Conservation (phyloP, 495 filamentous ascomycete species). For the Cladorrhinum samala region DNA sequence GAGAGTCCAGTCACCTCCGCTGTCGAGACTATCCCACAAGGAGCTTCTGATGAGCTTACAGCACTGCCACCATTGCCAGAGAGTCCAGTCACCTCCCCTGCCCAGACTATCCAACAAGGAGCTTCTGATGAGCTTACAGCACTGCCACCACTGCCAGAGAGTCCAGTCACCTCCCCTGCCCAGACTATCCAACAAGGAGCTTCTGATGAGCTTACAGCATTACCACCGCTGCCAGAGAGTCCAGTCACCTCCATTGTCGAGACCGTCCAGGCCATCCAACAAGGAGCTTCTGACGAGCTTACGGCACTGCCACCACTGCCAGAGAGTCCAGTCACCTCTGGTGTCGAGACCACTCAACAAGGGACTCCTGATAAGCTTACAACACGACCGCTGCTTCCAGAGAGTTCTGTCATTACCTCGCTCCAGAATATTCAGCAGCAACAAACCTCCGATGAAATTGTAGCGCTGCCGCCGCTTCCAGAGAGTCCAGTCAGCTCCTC, state of each 20-base stretch:
- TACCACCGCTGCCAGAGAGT: not conserved
- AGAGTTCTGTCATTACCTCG: too few relatives aligned
- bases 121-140: not conserved
- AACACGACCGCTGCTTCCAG: too few relatives aligned
- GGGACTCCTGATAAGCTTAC: too few relatives aligned
- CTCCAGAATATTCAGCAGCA: not conserved
- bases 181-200: too few relatives aligned
- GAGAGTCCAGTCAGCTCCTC: too few relatives aligned
- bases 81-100: not conserved
- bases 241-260: not conserved
- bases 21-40: conserved; percentile 1
- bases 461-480: not conserved
- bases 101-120: not conserved
- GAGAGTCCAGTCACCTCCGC: not conserved
- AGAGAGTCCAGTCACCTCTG: not conserved
- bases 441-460: not conserved
- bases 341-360: too few relatives aligned
- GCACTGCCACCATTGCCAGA: not conserved
- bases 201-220: not conserved
- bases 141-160: not conserved
- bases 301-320: not conserved
- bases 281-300: not conserved
- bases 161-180: not conserved
- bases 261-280: too few relatives aligned
- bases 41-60: not conserved